Evolutionary conservation across 1,284 basidiomycete species (phyloP).

Genomic region (Irpex sp.): DNA sequence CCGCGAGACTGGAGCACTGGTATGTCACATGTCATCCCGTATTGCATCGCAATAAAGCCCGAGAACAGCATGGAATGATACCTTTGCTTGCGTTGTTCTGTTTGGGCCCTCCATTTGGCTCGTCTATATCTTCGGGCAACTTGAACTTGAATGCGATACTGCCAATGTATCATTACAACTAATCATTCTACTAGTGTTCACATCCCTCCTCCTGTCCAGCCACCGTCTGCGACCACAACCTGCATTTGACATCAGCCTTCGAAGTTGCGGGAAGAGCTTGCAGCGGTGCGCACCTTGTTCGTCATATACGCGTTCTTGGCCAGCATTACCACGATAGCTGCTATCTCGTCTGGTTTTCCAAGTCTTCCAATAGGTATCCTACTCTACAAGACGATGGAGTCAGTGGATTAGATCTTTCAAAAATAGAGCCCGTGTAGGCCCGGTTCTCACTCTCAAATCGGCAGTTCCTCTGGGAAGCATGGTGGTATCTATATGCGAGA

Average conservation of each 20-base stretch:
- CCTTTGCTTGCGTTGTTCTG: too few species aligned
- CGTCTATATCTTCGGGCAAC: background rate
- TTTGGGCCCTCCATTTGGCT: too few species aligned
- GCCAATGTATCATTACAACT: conserved; percentile 10
- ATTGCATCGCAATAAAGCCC: too few species aligned
- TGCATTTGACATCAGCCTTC: background rate
- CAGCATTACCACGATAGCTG: conserved; percentile 45
- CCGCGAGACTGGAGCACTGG: too few species aligned
- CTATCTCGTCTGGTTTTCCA: conserved; percentile 47
- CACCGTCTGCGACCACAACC: conserved; percentile 28
- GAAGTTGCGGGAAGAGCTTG: too few species aligned
- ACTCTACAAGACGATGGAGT: conserved; percentile 24
- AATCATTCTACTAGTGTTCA: background rate
- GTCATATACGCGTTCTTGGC: conserved; percentile 51
- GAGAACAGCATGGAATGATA: too few species aligned
- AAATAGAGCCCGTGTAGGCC: too few species aligned
- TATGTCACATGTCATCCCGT: too few species aligned
- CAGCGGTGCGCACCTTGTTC: conserved; percentile 40
- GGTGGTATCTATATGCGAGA: conserved; percentile 32
- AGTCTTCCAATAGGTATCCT: conserved; percentile 49
- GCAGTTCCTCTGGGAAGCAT: conserved; percentile 42
- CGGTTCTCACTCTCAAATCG: conserved; percentile 28
- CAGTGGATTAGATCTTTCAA: background rate
- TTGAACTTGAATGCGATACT: too few species aligned
- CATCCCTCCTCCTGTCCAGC: conserved; percentile 23